phyloP scores from a whole-genome alignment of 805 yeast genomes.

The Kuraishia molischiana region DNA sequence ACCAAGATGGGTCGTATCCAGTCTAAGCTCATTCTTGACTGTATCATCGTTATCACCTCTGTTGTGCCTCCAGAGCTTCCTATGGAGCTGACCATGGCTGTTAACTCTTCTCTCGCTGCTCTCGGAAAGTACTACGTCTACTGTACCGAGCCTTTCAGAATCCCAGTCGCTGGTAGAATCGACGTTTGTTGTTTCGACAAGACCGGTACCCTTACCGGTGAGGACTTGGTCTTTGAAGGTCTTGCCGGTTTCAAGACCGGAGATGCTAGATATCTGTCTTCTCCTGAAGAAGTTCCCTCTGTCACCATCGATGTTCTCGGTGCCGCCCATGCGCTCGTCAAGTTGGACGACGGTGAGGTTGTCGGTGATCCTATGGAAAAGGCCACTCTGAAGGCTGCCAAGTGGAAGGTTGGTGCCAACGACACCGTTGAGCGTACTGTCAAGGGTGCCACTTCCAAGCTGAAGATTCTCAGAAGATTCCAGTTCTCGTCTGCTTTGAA shows the following conservation, averaged over 20 bases:
- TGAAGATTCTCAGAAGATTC: slow-evolving; percentile 82
- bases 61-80: slow-evolving; percentile 99
- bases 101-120: slow-evolving; percentile 82
- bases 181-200: slow-evolving; percentile 98
- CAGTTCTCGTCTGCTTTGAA: slow-evolving; percentile 94
- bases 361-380: slow-evolving; percentile 99
- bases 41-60: slow-evolving; percentile 91
- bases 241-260: slow-evolving; percentile 65
- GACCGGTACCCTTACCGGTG: slow-evolving; percentile 97
- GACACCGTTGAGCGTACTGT: slow-evolving; percentile 50
- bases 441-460: slow-evolving; percentile 28
- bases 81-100: slow-evolving; percentile 98
- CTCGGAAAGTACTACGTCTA: slow-evolving; percentile 80
- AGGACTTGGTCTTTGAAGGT: slow-evolving; percentile 93
- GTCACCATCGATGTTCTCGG: slow-evolving; percentile 71
- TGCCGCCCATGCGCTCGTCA: slow-evolving; percentile 92
- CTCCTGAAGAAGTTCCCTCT: slow-evolving; percentile 54
- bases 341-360: slow-evolving; percentile 90
- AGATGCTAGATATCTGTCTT: slow-evolving; percentile 45
- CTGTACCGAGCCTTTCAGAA: slow-evolving; percentile 98
- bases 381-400: slow-evolving; percentile 81
- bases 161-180: slow-evolving; percentile 94
- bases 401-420: slow-evolving; percentile 75
- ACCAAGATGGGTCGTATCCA: slow-evolving; percentile 92
- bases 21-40: slow-evolving; percentile 86